Conservation (phyloP, 257 asterid species). For the Paraleonurus japonicus region DNA sequence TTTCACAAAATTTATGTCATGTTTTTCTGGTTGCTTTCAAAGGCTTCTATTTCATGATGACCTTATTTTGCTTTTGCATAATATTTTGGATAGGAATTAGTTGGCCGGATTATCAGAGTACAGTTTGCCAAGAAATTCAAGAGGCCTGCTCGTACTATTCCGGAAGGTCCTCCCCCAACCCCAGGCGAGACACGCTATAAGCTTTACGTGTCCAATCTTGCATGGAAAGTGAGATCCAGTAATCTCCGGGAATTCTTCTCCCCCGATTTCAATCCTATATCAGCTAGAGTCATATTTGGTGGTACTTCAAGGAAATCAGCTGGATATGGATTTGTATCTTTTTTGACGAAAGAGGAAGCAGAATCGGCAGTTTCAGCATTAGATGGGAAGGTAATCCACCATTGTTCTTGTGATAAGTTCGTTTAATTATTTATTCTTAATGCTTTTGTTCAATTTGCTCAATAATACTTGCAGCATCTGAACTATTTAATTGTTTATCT, state of each 20-base stretch:
- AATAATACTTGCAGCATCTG: conserved; percentile 11
- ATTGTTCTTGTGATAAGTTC: conserved; percentile 5
- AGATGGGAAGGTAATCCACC: conserved; percentile 62
- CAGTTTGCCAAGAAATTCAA: conserved; percentile 69
- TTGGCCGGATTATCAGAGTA: conserved; percentile 71
- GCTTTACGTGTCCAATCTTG: conserved; percentile 75
- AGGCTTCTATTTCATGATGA: conserved; percentile 7
- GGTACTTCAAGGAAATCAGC: conserved; percentile 64
- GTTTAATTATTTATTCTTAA: not conserved
- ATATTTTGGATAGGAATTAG: conserved; percentile 59
- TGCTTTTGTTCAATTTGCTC: conserved; percentile 4
- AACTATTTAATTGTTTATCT: not conserved
- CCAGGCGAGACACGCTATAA: conserved; percentile 46
- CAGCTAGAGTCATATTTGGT: conserved; percentile 73
- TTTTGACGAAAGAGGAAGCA: conserved; percentile 81
- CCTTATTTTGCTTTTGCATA: not conserved
- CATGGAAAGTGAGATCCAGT: conserved; percentile 87
- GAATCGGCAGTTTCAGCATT: conserved; percentile 59
- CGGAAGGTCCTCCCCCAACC: conserved; percentile 37
- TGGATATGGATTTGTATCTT: conserved; percentile 85
- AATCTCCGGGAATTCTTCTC: conserved; percentile 71
- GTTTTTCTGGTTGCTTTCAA: not conserved
- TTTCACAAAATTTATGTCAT: not conserved
- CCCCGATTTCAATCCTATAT: conserved; percentile 53
- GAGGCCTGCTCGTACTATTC: conserved; percentile 50